A percentile compares a stretch with the other conserved stretches of the same genome.
phyloP scores from a whole-genome alignment of 257 asterid genomes.

The Solanum okadae region DNA sequence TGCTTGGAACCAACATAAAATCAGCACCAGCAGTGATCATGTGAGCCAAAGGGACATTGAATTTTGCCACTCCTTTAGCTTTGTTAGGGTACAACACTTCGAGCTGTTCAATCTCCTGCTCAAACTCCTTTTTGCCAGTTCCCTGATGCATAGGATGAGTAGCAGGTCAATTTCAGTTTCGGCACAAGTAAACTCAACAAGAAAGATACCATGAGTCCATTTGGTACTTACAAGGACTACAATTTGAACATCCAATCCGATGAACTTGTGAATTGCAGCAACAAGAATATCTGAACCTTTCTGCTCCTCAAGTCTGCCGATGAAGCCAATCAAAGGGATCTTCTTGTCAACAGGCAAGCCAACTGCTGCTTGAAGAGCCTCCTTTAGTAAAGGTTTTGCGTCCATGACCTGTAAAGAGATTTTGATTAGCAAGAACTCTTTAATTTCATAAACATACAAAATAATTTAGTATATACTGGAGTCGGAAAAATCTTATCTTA shows the following conservation, averaged over 20 bases:
- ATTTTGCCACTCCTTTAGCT: conserved; percentile 82
- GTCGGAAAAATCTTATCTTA: conserved; percentile 15
- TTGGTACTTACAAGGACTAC: conserved; percentile 62
- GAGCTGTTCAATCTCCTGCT: conserved; percentile 74
- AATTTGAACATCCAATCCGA: conserved; percentile 63
- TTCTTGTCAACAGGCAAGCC: conserved; percentile 79
- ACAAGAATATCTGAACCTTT: conserved; percentile 93
- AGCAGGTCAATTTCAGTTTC: not conserved
- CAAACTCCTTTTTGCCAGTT: conserved; percentile 81
- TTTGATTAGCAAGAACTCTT: not conserved
- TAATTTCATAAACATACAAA: not conserved
- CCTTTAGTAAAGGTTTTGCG: conserved; percentile 77
- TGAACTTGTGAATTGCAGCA: conserved; percentile 73
- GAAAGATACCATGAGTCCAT: not conserved
- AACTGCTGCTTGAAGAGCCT: conserved; percentile 90
- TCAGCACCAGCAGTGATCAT: conserved; percentile 85
- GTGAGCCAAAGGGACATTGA: conserved; percentile 87
- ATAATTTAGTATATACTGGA: not conserved
- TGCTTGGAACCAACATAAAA: conserved; percentile 77
- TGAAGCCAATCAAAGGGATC: conserved; percentile 84
- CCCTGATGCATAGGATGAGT: conserved; percentile 36
- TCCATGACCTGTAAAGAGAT: conserved; percentile 45
- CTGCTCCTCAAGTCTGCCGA: conserved; percentile 97
- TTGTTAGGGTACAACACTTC: conserved; percentile 77
- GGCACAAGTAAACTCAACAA: not conserved